Evolutionary conservation across 202 grass and related monocot genomes (phyloP).

Genomic region (Alloteropsis angusta): DNA sequence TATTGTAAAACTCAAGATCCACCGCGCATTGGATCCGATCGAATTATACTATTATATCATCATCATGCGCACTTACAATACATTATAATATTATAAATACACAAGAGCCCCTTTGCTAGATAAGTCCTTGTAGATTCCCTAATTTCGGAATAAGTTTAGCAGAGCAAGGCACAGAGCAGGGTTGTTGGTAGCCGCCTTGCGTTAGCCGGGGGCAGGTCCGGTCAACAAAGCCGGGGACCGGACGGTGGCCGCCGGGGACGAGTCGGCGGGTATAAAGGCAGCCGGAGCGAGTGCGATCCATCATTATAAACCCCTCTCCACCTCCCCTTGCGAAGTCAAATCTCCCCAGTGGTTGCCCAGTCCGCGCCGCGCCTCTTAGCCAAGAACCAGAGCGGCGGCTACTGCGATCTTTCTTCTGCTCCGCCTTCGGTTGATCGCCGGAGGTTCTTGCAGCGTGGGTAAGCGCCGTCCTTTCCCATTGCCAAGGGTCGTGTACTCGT

Average conservation of each 20-base stretch:
- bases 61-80: no score
- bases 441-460: not conserved
- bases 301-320: not conserved
- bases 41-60: no score
- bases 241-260: not conserved
- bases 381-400: not conserved
- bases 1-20: no score
- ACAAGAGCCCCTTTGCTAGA: not conserved
- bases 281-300: not conserved
- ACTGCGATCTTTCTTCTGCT: not conserved
- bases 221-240: not conserved
- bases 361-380: not conserved
- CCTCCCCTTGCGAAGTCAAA: not conserved
- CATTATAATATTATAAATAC: no score
- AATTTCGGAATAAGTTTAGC: not conserved
- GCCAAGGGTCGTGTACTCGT: not conserved
- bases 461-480: not conserved
- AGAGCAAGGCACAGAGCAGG: not conserved
- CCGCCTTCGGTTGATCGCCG: slow-evolving; percentile 3
- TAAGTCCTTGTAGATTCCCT: not conserved
- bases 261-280: not conserved
- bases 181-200: not conserved
- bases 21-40: no score
- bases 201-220: not conserved
- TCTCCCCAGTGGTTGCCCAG: slow-evolving; percentile 2